Percentiles rank a stretch among this genome's conserved stretches.
Evolutionary conservation across 495 filamentous ascomycete species (phyloP).

Genomic region (Hypomontagnella monticulosa): DNA sequence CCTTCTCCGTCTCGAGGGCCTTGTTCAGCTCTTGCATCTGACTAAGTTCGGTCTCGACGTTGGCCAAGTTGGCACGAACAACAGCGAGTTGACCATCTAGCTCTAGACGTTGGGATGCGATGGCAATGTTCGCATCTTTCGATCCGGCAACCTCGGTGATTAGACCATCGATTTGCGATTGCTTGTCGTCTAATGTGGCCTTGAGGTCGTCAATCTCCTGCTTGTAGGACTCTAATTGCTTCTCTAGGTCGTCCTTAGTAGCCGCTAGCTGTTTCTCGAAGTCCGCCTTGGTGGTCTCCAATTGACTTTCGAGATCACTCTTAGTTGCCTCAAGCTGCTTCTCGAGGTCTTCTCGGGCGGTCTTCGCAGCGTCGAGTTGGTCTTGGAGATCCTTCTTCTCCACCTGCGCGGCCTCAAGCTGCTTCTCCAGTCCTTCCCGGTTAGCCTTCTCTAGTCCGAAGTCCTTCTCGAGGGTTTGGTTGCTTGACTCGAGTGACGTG

Average conservation of each 20-base stretch:
- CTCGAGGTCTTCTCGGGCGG: constrained; percentile 41
- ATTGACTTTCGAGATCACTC: constrained; percentile 30
- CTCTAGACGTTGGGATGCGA: constrained; percentile 39
- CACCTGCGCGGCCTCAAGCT: constrained; percentile 45
- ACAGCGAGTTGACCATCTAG: constrained; percentile 36
- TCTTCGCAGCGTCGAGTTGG: constrained; percentile 24
- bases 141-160: constrained; percentile 44
- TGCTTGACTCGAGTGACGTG: constrained; percentile 31
- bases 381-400: constrained; percentile 30
- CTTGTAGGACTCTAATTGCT: constrained; percentile 31
- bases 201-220: constrained; percentile 47
- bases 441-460: constrained; percentile 34
- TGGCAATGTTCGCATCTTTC: constrained; percentile 46
- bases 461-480: constrained; percentile 28
- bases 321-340: constrained; percentile 44
- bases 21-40: constrained; percentile 31
- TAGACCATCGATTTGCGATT: constrained; percentile 40
- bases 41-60: constrained; percentile 37
- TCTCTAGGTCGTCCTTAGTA: constrained; percentile 30
- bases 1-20: constrained; percentile 40
- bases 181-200: constrained; percentile 44
- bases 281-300: constrained; percentile 33
- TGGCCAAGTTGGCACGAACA: constrained; percentile 36
- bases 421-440: constrained; percentile 47
- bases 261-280: constrained; percentile 32